Evolutionary conservation across 495 filamentous ascomycete genomes (phyloP), one percentile per base, ranked within the genome.

Genomic region (Penicillium canariense): DNA sequence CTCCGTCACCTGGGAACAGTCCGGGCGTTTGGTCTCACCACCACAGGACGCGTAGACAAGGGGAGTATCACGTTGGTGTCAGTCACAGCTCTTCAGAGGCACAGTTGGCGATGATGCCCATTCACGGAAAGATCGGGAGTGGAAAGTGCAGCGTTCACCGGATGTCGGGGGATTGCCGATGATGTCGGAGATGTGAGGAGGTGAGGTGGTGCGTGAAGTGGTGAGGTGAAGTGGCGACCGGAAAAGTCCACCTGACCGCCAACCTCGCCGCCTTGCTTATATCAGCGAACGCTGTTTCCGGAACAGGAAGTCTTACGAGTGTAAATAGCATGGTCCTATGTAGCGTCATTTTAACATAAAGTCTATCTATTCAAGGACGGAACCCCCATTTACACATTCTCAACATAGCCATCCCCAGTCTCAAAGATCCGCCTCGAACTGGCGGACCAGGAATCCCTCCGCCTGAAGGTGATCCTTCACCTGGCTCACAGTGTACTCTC

Each of bases 401-500:
- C 31, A 36, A 35, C 18, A 25, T 4, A 17, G 17, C 27, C 23
- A 15, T 15, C 12, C 25, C 23, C 22, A 47, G 11, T 15, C 17
- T 65, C 53, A 76, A 2, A 67, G 57, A 12, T 73, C 67, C 15
- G 76, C 65, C 60, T 96, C 91, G 65, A 86, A 88, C 54, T 83
- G 78, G 53, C 94, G 79, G 14, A 97, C 86, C 49, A 91, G 67
- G 46, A 96, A 75, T 2, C 87, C 87, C 62, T 83, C 81, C 22
- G 78, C 68, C n/a, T 77, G 78, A 34, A 97, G 66, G 61, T 87
- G 80, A 53, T 91, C 84, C 68, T 97, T 98, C n/a, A 98, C 94
- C 56, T 97, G 84, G 65, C 85, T 84, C 8, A 98, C 92, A 1
- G 92, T 96, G 67, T 91, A 97, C 73, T 98, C 93, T 25, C 86